Base-by-base conservation (phyloP, 768 basidiomycete species). In the Xerocomellus amylosporus region DNA sequence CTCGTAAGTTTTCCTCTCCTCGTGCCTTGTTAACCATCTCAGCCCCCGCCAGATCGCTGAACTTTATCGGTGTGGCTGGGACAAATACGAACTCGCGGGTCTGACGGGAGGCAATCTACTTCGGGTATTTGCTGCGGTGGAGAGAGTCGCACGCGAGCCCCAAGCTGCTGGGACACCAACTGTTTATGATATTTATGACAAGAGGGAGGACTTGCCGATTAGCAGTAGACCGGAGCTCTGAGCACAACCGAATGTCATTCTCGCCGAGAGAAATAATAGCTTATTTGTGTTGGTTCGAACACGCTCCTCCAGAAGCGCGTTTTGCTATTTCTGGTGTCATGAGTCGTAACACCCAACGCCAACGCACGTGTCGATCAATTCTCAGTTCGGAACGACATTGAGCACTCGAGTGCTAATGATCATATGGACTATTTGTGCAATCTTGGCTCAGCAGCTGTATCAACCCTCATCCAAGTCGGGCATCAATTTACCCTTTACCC, bases 391-490 rank as follows among this genome's bases (percentile, higher is more conserved):
- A 30, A 9, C 28, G 28, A 30, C 28, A 30, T 10, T 30, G 8
- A 28, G 5, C 47, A 38, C 33, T 26, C 13, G 46, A 7, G 26
- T 26, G 14, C 33, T 12, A 50, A 46, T 56, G 44, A 93, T 24
- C 24, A 24, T 24, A 24, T 93, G 91, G 91, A 93, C 60, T 90
- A 91, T 65, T 73, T 93, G 54, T 79, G 89, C 61, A 90, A 77
- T 31, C 77, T 93, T 15, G 91, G 92, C 34, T 89, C 88, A 50
- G 90, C 85, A 41, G 93, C 93, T 8, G 93, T 90, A 41, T 93
- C 89, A 38, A 84, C 86, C 8, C 79, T 97, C n/a, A 90, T 98
- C 2, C 88, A 91, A 94, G 64, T 94, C 94, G 8, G 94, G 94
- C 24, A 79, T 98, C 14, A 88, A 87, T 59, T 77, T 95, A 22